Evolutionary conservation across 257 asterid species (phyloP), one percentile per base, ranked within the genome.

Genomic region (Salvia rosmarinus): DNA sequence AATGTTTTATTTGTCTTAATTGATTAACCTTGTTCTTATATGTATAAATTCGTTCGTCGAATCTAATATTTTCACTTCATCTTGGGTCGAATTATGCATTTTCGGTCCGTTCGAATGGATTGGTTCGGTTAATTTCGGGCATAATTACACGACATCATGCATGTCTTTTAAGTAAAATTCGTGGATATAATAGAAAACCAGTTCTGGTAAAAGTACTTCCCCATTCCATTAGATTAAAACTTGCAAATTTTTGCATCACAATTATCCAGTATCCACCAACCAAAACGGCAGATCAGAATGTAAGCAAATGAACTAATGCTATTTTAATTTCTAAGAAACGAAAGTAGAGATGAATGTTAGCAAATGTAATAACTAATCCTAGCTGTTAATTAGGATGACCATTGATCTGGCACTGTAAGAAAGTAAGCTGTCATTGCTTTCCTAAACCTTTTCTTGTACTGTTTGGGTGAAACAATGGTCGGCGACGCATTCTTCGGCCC

Each of bases 341-440:
- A n/a, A n/a, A n/a, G 30, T 3, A 25, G 30, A 25, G 30, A 25
- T 25, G 3, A 1, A 1, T 1, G 30, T 17, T 50, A 50, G 56
- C 17, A 50, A 50, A 25, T 16, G 9, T 3, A 49, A 49, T 49
- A 0, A 4, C 30, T n/a, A 19, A 9, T 62, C 21, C 7, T 50
- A 2, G 23, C 73, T 77, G 55, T 50, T 50, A 88, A 25, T 25
- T 25, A 25, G 1, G 91, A 81, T 8, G 90, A 75, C 96, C 91
- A 91, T 12, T 89, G 98, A 84, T 95, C 89, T n/a, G 98, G 97
- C 5, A 95, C 95, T n/a, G 96, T 88, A 14, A 88, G 95, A 76
- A 95, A 95, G 54, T 95, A 91, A 2, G 87, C 61, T n/a, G n/a
- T n/a, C n/a, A n/a, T n/a, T n/a, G n/a, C n/a, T n/a, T 95, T 95